Conservation (phyloP, 768 basidiomycete genomes). For the Clathrus columnatus region DNA sequence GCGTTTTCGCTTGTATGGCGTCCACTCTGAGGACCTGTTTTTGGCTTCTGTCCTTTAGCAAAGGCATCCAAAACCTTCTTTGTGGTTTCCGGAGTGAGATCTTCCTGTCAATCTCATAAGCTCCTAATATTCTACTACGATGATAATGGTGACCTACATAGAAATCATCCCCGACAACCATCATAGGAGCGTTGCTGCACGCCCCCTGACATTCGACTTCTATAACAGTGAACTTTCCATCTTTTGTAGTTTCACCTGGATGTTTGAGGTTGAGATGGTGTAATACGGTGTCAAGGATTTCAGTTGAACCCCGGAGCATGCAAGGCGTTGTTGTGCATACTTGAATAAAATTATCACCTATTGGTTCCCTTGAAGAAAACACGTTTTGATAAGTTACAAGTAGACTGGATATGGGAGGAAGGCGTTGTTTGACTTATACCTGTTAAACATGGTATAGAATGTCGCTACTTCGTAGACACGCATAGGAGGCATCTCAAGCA, state of each 20-base stretch:
- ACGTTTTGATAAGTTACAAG: background rate
- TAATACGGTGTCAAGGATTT: constrained; percentile 80
- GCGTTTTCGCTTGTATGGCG: constrained; percentile 89
- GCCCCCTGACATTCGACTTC: constrained; percentile 99
- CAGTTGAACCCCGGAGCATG: constrained; percentile 87
- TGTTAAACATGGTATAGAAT: constrained; percentile 99
- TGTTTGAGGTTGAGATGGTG: constrained; percentile 74
- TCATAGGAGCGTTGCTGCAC: constrained; percentile 96
- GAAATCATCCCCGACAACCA: constrained; percentile 93
- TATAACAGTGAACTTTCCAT: constrained; percentile 94
- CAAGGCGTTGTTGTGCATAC: constrained; percentile 99
- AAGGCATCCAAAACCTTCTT: constrained; percentile 75
- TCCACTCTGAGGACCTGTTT: constrained; percentile 88
- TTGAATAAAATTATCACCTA: constrained; percentile 90
- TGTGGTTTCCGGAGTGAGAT: constrained; percentile 67
- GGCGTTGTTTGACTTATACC: too few species aligned
- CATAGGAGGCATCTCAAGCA: constrained; percentile 94
- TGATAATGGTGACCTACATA: constrained; percentile 51
- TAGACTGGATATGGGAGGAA: background rate
- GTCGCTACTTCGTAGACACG: constrained; percentile 98
- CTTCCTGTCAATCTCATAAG: constrained; percentile 47
- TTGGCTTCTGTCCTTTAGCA: constrained; percentile 74
- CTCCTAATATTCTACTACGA: background rate
- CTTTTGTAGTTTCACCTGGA: constrained; percentile 87
- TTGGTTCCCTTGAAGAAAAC: constrained; percentile 61